Evolutionary conservation across 371 early-diverging fungal species (phyloP).

Genomic region (Mucor velutinosus): DNA sequence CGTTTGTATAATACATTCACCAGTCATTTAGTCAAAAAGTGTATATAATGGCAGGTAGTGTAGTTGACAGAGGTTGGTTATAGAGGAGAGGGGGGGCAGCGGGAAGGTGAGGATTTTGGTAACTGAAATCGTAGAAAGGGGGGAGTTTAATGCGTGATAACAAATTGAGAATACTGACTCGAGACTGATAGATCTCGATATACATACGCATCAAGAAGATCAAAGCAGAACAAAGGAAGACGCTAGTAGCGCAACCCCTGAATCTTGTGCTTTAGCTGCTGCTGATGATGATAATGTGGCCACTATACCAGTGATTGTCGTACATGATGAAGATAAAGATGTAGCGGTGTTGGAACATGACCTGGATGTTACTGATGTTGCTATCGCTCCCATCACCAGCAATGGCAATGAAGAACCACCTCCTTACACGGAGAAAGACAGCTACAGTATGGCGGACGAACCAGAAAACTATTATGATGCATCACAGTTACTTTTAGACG

Average conservation of each 20-base stretch:
- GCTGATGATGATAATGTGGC: not conserved
- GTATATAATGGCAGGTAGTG: not conserved
- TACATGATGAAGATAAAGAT: slow-evolving; percentile 5
- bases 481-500: not conserved
- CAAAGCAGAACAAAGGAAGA: not conserved
- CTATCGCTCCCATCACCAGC: not conserved
- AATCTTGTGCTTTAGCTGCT: not conserved
- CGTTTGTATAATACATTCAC: not conserved
- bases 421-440: slow-evolving; percentile 4
- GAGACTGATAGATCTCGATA: not conserved
- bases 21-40: not conserved
- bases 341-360: not conserved
- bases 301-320: slow-evolving; percentile 2
- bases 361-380: not conserved
- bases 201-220: not conserved
- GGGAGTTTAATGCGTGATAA: not conserved
- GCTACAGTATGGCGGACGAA: not conserved
- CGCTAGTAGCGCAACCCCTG: not conserved
- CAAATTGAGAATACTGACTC: not conserved
- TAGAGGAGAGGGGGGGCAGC: not conserved
- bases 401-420: not conserved
- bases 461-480: slow-evolving; percentile 1
- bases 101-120: not conserved
- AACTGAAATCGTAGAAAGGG: not conserved
- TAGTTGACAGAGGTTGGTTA: not conserved